A percentile compares a stretch with the other conserved stretches of the same genome.
Evolutionary conservation across 2,329 filamentous ascomycete genomes (phyloP).

Genomic region (Xylariaceae sp.): DNA sequence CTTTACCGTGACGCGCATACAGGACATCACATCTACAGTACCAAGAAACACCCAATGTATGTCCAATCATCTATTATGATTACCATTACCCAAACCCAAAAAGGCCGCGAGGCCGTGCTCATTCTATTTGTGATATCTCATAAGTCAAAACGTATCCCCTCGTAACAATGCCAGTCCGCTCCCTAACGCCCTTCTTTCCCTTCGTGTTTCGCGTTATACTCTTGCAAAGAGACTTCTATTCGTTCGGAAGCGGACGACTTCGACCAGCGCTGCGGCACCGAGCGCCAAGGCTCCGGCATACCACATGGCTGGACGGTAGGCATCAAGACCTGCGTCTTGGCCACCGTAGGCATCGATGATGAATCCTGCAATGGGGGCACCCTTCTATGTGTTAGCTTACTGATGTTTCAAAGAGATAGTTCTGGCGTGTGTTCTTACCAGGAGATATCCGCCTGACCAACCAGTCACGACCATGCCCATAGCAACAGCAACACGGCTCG

Average conservation of each 20-base stretch:
- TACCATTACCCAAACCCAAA: too few species aligned
- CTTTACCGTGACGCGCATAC: too few species aligned
- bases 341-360: constrained; percentile 47
- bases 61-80: too few species aligned
- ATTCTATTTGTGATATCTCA: too few species aligned
- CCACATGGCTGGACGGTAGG: constrained; percentile 57
- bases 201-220: constrained; percentile 16
- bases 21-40: too few species aligned
- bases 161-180: too few species aligned
- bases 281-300: constrained; percentile 53
- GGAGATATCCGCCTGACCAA: constrained; percentile 57
- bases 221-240: constrained; percentile 35
- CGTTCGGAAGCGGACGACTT: constrained; percentile 40
- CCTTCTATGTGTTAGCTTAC: constrained; percentile 1
- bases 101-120: too few species aligned
- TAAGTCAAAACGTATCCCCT: too few species aligned
- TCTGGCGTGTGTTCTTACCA: constrained; percentile 35
- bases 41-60: too few species aligned
- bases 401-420: too few species aligned
- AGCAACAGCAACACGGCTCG: constrained; percentile 47
- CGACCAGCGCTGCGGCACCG: constrained; percentile 40
- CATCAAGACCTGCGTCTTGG: constrained; percentile 40
- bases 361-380: constrained; percentile 55
- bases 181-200: too few species aligned
- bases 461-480: constrained; percentile 59